A percentile compares a stretch with the other conserved stretches of the same genome.
These are phyloP conservation scores for Leccinum boreale DNA, from an alignment of 768 basidiomycete species.

Conservation along the genomic window DNA sequence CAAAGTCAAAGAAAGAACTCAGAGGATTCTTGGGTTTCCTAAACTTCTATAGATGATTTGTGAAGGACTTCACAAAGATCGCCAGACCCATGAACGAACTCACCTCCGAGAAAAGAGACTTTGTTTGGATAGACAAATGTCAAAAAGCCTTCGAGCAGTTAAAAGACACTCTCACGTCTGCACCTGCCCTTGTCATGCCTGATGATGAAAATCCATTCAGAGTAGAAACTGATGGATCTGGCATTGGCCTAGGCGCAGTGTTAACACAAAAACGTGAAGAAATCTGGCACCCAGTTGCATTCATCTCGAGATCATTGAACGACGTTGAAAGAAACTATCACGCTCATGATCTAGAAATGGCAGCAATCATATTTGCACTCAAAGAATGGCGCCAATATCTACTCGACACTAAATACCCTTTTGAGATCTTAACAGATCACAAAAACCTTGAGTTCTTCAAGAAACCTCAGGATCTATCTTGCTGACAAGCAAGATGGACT, in stretches of 20 bases:
- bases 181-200: neutral
- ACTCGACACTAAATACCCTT: neutral
- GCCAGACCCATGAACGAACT: neutral
- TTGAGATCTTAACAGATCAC: conserved; percentile 31
- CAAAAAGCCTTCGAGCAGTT: neutral
- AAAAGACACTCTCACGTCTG: fast-evolving
- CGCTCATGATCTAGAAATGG: neutral
- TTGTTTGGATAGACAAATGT: neutral
- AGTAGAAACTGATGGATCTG: neutral
- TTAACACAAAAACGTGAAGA: neutral
- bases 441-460: conserved; percentile 41
- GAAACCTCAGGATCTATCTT: neutral
- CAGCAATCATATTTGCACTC: neutral
- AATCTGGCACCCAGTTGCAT: neutral
- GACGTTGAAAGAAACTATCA: conserved; percentile 4
- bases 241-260: neutral
- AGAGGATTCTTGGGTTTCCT: neutral
- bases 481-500: neutral
- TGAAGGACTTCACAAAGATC: neutral
- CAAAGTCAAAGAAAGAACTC: neutral
- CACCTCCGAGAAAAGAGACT: neutral
- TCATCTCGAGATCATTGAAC: fast-evolving
- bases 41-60: neutral
- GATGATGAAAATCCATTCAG: neutral
- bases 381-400: conserved; percentile 8